phyloP scores from a whole-genome alignment of 768 basidiomycete genomes.

The Rubroboletus satanas region DNA sequence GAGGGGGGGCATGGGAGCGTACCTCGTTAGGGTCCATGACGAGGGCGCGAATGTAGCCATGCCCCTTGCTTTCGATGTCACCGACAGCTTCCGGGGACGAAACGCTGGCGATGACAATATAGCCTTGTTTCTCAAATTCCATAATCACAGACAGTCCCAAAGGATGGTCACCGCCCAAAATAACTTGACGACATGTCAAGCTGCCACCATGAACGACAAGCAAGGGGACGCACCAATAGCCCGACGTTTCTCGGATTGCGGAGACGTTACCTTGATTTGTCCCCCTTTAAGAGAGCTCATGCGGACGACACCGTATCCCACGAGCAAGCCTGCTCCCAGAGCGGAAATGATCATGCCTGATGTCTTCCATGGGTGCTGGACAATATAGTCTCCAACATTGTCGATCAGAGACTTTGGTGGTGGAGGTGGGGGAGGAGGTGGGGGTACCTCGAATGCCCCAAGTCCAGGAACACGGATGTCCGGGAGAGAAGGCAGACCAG shows the following conservation, averaged over 20 bases:
- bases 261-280: conserved; percentile 24
- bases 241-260: conserved; percentile 39
- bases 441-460: conserved; percentile 70
- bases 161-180: conserved; percentile 77
- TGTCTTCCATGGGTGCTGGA: conserved; percentile 58
- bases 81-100: conserved; percentile 62
- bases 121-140: conserved; percentile 74
- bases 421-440: conserved; percentile 55
- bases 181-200: conserved; percentile 42
- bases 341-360: conserved; percentile 52
- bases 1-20: conserved; percentile 12
- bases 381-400: conserved; percentile 48
- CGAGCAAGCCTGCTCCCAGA: conserved; percentile 59
- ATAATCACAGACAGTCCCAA: conserved; percentile 68
- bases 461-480: conserved; percentile 61
- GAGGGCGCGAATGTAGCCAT: conserved; percentile 78
- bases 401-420: conserved; percentile 46
- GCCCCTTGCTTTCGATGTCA: conserved; percentile 56
- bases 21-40: conserved; percentile 81
- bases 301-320: conserved; percentile 44
- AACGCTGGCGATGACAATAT: conserved; percentile 80
- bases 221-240: conserved; percentile 39
- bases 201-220: background rate
- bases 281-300: conserved; percentile 22
- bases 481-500: conserved; percentile 38